These are phyloP conservation scores for Mortierella sp. DNA, from an alignment of 371 early-diverging fungal species.

Conservation along the genomic window DNA sequence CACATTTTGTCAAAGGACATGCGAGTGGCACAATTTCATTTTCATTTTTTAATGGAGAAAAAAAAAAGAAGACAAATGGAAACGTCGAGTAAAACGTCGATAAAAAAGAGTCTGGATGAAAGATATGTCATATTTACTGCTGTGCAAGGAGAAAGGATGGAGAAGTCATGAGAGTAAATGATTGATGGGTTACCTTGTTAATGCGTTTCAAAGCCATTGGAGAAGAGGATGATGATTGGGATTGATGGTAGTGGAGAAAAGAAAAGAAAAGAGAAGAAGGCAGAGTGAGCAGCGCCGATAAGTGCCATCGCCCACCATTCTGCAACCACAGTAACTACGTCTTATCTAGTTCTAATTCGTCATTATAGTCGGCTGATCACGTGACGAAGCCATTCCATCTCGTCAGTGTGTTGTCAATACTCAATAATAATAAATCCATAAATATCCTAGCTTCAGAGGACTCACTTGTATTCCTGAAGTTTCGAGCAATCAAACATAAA, in stretches of 20 bases:
- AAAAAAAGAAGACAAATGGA: not conserved
- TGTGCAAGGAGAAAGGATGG: not conserved
- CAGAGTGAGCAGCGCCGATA: not conserved
- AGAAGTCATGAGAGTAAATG: not conserved
- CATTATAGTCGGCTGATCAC: not conserved
- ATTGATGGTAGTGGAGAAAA: conserved; percentile 21
- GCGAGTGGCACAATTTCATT: not conserved
- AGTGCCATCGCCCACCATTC: not conserved
- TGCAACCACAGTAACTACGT: not conserved
- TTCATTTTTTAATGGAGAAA: too few relatives aligned
- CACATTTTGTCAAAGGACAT: conserved; percentile 7
- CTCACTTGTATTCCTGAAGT: too few relatives aligned
- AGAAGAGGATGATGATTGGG: conserved; percentile 24
- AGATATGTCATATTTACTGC: not conserved
- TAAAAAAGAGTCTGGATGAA: not conserved
- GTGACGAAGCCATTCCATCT: not conserved
- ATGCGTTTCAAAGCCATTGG: conserved; percentile 94
- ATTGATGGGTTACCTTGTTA: conserved; percentile 80
- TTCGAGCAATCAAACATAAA: too few relatives aligned
- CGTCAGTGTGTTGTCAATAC: not conserved
- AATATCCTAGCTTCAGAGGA: too few relatives aligned
- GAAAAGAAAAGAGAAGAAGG: conserved; percentile 27
- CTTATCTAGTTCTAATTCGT: not conserved
- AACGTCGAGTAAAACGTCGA: not conserved
- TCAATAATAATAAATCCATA: too few relatives aligned